phyloP scores from a whole-genome alignment of 805 yeast genomes.

The Lipomyces orientalis region DNA sequence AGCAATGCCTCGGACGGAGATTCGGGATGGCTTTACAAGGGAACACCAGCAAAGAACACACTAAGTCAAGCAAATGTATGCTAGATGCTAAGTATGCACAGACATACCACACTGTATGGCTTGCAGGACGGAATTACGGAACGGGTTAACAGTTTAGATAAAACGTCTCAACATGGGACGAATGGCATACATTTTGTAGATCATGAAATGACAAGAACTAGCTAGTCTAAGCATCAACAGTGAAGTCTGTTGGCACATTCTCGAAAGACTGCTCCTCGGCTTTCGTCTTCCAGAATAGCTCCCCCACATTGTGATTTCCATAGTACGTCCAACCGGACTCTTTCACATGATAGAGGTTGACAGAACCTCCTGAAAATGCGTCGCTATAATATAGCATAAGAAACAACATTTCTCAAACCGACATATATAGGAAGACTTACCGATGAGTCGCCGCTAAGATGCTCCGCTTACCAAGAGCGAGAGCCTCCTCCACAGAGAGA shows the following conservation, averaged over 20 bases:
- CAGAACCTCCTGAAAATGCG: conserved; percentile 96
- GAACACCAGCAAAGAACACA: no score
- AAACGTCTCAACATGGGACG: no score
- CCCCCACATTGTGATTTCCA: conserved; percentile 92
- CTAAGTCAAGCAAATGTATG: no score
- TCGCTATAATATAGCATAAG: conserved; percentile 50
- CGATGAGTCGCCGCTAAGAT: conserved; percentile 98
- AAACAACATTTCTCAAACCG: background rate
- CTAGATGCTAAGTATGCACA: background rate
- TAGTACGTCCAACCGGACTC: conserved; percentile 95
- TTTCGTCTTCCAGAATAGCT: conserved; percentile 89
- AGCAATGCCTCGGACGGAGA: no score
- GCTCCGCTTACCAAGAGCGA: conserved; percentile 91
- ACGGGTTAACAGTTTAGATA: background rate
- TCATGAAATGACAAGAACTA: background rate
- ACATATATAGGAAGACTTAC: conserved; percentile 33
- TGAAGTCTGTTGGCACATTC: conserved; percentile 55
- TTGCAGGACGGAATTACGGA: background rate
- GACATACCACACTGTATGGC: background rate
- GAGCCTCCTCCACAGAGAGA: conserved; percentile 87
- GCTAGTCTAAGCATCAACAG: conserved; percentile 17
- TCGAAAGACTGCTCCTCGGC: conserved; percentile 87
- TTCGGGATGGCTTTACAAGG: no score
- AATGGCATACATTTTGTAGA: background rate
- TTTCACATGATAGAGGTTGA: conserved; percentile 89